phyloP scores from a whole-genome alignment of 768 basidiomycete species.

The Lentinula sp. region DNA sequence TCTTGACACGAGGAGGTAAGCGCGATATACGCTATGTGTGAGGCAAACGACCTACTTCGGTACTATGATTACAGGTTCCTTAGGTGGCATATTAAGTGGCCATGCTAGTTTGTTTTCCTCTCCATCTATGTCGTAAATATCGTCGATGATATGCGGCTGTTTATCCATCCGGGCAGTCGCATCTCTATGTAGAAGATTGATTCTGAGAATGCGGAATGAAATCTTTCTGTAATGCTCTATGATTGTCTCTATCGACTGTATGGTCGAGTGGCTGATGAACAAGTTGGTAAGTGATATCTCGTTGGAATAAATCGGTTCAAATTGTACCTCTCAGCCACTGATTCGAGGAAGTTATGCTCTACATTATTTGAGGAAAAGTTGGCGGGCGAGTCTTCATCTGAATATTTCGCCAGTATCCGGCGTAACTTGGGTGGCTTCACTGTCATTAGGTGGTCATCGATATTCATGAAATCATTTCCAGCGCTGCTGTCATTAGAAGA shows the following conservation, averaged over 20 bases:
- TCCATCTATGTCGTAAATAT: slow-evolving; percentile 3
- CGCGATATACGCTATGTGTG: neutral
- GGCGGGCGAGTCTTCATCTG: neutral
- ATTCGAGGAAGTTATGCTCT: neutral
- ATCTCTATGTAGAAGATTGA: slow-evolving; percentile 1
- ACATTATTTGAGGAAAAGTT: neutral
- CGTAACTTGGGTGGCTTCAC: slow-evolving; percentile 2
- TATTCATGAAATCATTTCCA: neutral
- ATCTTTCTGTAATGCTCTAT: neutral
- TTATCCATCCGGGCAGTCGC: neutral
- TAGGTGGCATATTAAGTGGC: neutral
- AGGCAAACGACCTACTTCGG: neutral
- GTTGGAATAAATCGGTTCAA: no score
- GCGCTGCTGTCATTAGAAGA: neutral
- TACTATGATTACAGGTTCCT: neutral
- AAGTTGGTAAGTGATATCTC: neutral
- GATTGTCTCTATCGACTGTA: neutral
- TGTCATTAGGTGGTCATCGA: neutral
- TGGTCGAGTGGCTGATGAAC: neutral
- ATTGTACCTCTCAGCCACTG: neutral
- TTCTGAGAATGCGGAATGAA: slow-evolving; percentile 1
- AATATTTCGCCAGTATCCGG: slow-evolving; percentile 2
- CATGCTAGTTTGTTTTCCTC: neutral
- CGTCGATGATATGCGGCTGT: neutral
- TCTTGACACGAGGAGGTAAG: neutral